Evolutionary conservation across 2,329 filamentous ascomycete genomes (phyloP), one percentile per base, ranked within the genome.

Genomic region (Herpomyces periplanetae): DNA sequence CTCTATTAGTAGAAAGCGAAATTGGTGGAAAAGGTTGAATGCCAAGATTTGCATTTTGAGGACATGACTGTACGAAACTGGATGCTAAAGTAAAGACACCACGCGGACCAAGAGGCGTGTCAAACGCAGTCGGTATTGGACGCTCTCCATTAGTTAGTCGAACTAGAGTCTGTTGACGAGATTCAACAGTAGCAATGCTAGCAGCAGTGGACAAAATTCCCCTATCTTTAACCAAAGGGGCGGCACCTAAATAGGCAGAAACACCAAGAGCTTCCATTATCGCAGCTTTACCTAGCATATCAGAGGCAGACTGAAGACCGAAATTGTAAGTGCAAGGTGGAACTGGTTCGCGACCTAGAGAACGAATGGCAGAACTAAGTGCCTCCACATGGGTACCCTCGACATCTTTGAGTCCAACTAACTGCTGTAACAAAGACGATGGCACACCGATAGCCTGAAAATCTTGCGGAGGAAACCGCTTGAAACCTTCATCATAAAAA

Each of bases 71-170:
- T 42, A 71, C 68, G 44, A 69, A 69, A 17, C 51, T 50, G 1
- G 60, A 53, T 16, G 61, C 62, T 21, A 71, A 49, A 14, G 59
- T 60, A 44, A 66, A 68, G 35, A 68, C 54, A 26, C 55, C 51
- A 27, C 51, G 48, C 26, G 59, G 53, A 12, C 51, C 50, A 6
- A 71, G 52, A 1, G 62, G 46, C 1, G 55, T 57, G 34, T 68
- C 61, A 31, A 69, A 64, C 11, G 60, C 48, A 31, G 53, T 51
- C 3, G 63, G 56, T 3, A 63, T 49, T 20, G 60, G 51, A 22
- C 49, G 40, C 21, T 45, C 41, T 23, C 48, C 44, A 9, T 46
- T 42, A 15, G 51, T 53, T 22, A 46, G 40, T 26, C 62, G 56
- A 37, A 69, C 53, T 36, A 63, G 57, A 24, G 57, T 58, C 38